Conservation (phyloP, 2,329 filamentous ascomycete genomes). For the Diplodia mutila region DNA sequence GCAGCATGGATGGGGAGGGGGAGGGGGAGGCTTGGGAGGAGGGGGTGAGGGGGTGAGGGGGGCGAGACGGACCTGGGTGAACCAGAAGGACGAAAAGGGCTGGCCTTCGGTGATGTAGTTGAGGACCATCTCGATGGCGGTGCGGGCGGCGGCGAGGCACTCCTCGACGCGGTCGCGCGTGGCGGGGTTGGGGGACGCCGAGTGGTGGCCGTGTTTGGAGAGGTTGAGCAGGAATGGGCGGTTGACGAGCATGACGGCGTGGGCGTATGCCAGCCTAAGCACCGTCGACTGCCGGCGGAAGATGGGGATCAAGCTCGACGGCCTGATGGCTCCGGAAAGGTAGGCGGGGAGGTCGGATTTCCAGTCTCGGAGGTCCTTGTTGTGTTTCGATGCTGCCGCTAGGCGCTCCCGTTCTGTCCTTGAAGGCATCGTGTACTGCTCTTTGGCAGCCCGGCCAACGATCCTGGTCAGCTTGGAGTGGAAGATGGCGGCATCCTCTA, state of each 20-base stretch:
- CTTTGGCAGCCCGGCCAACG: conserved; percentile 1
- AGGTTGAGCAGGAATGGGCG: conserved; percentile 36
- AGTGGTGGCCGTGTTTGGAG: conserved; percentile 14
- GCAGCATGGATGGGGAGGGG: not conserved
- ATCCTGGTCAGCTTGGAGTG: conserved; percentile 46
- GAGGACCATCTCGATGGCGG: conserved; percentile 41
- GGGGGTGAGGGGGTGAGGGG: too few relatives aligned
- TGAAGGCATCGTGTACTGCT: conserved; percentile 37
- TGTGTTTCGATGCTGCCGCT: conserved; percentile 44
- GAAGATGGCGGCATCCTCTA: conserved; percentile 54
- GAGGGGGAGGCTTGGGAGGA: too few relatives aligned
- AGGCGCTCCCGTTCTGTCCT: conserved; percentile 39
- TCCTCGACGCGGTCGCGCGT: conserved; percentile 39
- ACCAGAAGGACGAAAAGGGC: conserved; percentile 52
- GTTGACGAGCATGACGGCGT: conserved; percentile 42
- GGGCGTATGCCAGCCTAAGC: conserved; percentile 32
- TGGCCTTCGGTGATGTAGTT: conserved; percentile 22
- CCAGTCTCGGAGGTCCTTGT: conserved; percentile 43
- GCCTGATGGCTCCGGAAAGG: conserved; percentile 47
- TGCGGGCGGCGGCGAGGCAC: conserved; percentile 39
- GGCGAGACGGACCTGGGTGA: conserved; percentile 42
- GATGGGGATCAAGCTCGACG: conserved; percentile 51
- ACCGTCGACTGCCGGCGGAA: conserved; percentile 37
- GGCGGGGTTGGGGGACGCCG: conserved; percentile 45
- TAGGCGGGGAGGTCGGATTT: conserved; percentile 46